These are phyloP conservation scores for Ganoderma lucidum DNA, from an alignment of 1,284 basidiomycete genomes.

Conservation along the genomic window DNA sequence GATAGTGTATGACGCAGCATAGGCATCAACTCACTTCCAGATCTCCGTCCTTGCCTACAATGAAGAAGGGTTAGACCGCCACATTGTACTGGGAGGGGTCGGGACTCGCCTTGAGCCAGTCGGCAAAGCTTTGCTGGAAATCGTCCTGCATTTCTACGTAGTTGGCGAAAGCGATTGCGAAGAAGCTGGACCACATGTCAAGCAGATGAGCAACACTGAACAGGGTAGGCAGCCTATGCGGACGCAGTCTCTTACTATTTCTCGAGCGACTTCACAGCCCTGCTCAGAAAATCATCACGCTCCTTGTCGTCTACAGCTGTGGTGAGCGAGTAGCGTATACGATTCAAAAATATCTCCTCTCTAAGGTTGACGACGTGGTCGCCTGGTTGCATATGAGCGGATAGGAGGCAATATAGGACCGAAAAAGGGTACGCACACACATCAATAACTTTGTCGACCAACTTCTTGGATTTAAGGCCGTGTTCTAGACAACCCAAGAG, in stretches of 20 bases:
- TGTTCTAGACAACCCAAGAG: slow-evolving; percentile 90
- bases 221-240: not conserved
- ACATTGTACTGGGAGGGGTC: not conserved
- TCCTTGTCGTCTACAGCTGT: slow-evolving; percentile 68
- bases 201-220: not conserved
- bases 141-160: slow-evolving; percentile 81
- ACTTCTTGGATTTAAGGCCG: slow-evolving; percentile 81
- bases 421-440: slow-evolving; percentile 65
- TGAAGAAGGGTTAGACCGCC: not conserved
- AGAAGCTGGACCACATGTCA: slow-evolving; percentile 67
- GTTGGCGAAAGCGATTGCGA: slow-evolving; percentile 93
- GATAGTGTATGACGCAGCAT: not conserved
- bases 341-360: slow-evolving; percentile 86
- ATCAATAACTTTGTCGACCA: slow-evolving; percentile 92
- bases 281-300: slow-evolving; percentile 63
- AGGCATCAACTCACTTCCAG: slow-evolving; percentile 76
- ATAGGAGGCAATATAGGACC: not conserved
- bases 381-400: slow-evolving; percentile 47
- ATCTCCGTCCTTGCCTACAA: slow-evolving; percentile 85
- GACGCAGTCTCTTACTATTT: slow-evolving; percentile 67
- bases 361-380: slow-evolving; percentile 92
- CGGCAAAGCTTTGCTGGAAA: slow-evolving; percentile 81
- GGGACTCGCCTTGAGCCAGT: slow-evolving; percentile 82
- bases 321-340: slow-evolving; percentile 86
- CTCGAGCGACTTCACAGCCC: slow-evolving; percentile 77